Evolutionary conservation across 2,329 filamentous ascomycete species (phyloP), one percentile per base, ranked within the genome.

Genomic region (Erysiphe neolycopersici): DNA sequence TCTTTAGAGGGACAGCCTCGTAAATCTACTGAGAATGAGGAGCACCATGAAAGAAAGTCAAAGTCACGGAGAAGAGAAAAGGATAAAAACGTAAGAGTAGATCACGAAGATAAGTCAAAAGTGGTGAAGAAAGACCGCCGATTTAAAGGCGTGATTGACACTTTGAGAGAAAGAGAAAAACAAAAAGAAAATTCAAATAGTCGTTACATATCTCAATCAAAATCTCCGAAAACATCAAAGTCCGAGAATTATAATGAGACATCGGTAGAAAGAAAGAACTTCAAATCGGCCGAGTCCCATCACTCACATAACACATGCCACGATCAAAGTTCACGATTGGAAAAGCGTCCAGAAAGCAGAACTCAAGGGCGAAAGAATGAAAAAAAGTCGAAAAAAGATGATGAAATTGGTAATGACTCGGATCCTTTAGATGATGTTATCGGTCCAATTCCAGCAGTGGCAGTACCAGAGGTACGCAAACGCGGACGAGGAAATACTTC

Each of bases 361-460:
- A 37, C 42, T 30, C 5, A 19, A 30, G 5, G 9, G 22, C 40
- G 26, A 5, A 43, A 41, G 38, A 13, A 29, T 1, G 18, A 14
- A 13, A 45, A 45, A 44, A 44, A 47, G 22, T 30, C 16, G 35
- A 41, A 50, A 44, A 17, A 41, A 43, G 26, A 41, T 13, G 30
- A 26, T 16, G 42, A 42, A 19, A 19, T 38, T 32, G 53, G 56
- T 5, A 60, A 60, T n/a, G 64, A 65, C 35, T 84, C 79, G 0
- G 81, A 91, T 55, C 76, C 80, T 1, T 61, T 84, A 3, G 76
- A 84, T 45, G 72, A 77, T 3, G 62, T 87, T 17, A 75, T 93
- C 31, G 85, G 84, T 0, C 83, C 83, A 1, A 73, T 70, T 9
- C 73, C 75, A 41, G n/a, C 33, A 26, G 66, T 66, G 17, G 61